A percentile compares a stretch with the other conserved stretches of the same genome.
Evolutionary conservation across 352 stramenopile genomes (phyloP).

Genomic region (Plasmopara viticola): DNA sequence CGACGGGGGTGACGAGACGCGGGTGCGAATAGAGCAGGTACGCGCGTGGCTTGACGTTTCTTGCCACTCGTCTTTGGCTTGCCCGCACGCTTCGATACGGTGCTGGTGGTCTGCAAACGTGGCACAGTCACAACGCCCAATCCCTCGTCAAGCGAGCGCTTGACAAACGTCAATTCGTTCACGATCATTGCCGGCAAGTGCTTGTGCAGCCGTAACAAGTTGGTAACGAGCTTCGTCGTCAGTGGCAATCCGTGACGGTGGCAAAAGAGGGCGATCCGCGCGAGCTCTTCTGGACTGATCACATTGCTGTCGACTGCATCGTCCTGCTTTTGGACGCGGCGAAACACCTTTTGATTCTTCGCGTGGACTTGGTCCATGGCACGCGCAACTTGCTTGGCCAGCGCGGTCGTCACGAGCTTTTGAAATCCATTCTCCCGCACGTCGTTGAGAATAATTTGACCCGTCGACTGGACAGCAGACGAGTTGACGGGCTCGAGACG

Average conservation of each 20-base stretch:
- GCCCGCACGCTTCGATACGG: slow-evolving; percentile 2
- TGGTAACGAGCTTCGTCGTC: slow-evolving; percentile 26
- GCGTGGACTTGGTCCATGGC: slow-evolving; percentile 18
- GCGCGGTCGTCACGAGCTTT: slow-evolving; percentile 14
- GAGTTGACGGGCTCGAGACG: slow-evolving; percentile 34
- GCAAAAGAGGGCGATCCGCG: slow-evolving; percentile 45
- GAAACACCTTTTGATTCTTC: slow-evolving; percentile 8
- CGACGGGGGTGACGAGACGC: slow-evolving; percentile 9
- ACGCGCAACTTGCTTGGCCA: slow-evolving; percentile 24
- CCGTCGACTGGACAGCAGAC: slow-evolving; percentile 25
- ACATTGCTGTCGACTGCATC: slow-evolving; percentile 1
- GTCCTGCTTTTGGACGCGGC: slow-evolving; percentile 12
- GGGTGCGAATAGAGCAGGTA: slow-evolving; percentile 2
- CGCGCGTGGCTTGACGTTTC: slow-evolving; percentile 16
- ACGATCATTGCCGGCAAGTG: slow-evolving; percentile 28
- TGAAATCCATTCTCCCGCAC: slow-evolving; percentile 48
- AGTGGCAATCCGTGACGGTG: slow-evolving; percentile 48
- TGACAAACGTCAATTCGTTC: slow-evolving; percentile 46
- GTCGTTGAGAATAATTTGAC: slow-evolving; percentile 46
- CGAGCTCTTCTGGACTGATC: slow-evolving; percentile 43
- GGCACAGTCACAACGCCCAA: slow-evolving; percentile 15
- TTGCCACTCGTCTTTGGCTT: slow-evolving; percentile 7
- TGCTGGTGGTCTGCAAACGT: slow-evolving; percentile 4
- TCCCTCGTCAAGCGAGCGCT: slow-evolving; percentile 26
- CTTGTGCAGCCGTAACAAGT: slow-evolving; percentile 38